Evolutionary conservation across 2,329 filamentous ascomycete genomes (phyloP).

Genomic region (Verticillium nubilum): DNA sequence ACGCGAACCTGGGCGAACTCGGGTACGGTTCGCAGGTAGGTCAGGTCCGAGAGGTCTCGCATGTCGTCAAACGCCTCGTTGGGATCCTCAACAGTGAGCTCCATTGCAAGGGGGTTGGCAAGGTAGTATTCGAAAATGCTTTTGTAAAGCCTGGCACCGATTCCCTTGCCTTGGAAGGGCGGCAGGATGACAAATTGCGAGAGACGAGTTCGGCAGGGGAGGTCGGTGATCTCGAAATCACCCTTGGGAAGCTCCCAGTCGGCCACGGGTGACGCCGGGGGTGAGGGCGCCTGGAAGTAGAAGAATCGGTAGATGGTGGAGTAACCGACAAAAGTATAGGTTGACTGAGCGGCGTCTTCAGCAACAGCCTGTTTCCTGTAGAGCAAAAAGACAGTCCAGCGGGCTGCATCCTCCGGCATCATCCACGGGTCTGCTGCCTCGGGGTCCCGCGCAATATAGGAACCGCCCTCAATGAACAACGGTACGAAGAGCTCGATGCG

Average conservation of each 20-base stretch:
- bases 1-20: constrained; percentile 53
- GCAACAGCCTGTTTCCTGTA: constrained; percentile 57
- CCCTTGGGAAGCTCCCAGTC: constrained; percentile 39
- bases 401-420: constrained; percentile 53
- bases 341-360: constrained; percentile 36
- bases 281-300: constrained; percentile 47
- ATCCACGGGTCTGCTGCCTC: constrained; percentile 26
- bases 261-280: constrained; percentile 31
- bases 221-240: constrained; percentile 44
- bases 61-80: constrained; percentile 81
- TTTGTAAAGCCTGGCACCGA: constrained; percentile 76
- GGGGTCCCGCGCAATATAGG: constrained; percentile 51
- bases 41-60: constrained; percentile 68
- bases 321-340: constrained; percentile 85
- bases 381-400: constrained; percentile 91
- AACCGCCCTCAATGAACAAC: constrained; percentile 92
- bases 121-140: constrained; percentile 69
- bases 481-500: constrained; percentile 80
- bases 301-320: constrained; percentile 88
- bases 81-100: constrained; percentile 91
- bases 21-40: constrained; percentile 53
- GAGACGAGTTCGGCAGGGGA: constrained; percentile 76
- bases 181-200: constrained; percentile 92
- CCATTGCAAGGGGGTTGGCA: constrained; percentile 61
- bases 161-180: constrained; percentile 75